phyloP scores from a whole-genome alignment of 345 rosid genomes.

The Eucalyptus melliodora region DNA sequence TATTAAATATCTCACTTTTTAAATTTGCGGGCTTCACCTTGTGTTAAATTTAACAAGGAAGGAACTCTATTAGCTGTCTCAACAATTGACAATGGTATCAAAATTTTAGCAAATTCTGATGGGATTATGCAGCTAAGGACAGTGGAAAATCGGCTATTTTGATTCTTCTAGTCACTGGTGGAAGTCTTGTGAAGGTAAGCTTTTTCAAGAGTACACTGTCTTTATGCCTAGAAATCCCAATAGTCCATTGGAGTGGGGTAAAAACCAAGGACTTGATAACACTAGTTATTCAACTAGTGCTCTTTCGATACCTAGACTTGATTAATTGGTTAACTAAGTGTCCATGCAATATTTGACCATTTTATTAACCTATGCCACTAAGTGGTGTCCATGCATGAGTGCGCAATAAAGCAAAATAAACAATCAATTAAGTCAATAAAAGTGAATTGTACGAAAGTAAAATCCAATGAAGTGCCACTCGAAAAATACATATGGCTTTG shows the following conservation, averaged over 20 bases:
- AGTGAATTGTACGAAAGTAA: too few relatives aligned
- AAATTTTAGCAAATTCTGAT: conserved; percentile 65
- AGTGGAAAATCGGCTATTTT: conserved; percentile 51
- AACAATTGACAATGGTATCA: conserved; percentile 55
- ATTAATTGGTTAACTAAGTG: too few relatives aligned
- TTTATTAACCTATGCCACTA: too few relatives aligned
- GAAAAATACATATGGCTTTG: too few relatives aligned
- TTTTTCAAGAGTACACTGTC: neutral
- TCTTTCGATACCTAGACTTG: too few relatives aligned
- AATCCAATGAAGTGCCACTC: fast-evolving
- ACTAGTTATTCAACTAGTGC: too few relatives aligned
- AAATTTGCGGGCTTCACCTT: conserved; percentile 61
- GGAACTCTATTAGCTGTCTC: conserved; percentile 72
- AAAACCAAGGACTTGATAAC: too few relatives aligned
- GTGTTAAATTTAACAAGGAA: conserved; percentile 65
- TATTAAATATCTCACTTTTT: neutral
- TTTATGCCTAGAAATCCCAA: neutral
- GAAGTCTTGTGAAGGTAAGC: conserved; percentile 47
- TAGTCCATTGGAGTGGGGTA: too few relatives aligned
- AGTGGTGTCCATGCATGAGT: too few relatives aligned
- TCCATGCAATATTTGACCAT: too few relatives aligned
- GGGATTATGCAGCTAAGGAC: conserved; percentile 52
- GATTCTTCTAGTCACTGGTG: conserved; percentile 60
- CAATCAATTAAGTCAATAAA: too few relatives aligned
- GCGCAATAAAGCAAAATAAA: too few relatives aligned